These are phyloP conservation scores for Erysiphe pisi DNA, from an alignment of 2,329 filamentous ascomycete species.

Conservation along the genomic window DNA sequence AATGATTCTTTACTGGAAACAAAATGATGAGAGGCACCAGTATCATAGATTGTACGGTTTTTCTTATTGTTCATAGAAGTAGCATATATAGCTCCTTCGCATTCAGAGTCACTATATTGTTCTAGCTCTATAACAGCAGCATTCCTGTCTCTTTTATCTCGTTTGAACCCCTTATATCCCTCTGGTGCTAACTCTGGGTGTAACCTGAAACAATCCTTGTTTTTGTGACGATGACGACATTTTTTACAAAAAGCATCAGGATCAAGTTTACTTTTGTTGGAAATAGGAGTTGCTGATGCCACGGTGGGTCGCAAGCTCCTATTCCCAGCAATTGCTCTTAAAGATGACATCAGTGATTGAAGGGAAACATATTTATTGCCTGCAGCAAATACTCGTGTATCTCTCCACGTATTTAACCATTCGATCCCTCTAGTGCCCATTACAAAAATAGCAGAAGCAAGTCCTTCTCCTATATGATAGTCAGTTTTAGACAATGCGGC, in stretches of 20 bases:
- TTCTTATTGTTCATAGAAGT: not conserved
- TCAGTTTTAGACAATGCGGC: not conserved
- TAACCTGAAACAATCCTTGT: not conserved
- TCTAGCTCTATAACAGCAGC: not conserved
- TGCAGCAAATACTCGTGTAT: not conserved
- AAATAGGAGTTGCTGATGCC: not conserved
- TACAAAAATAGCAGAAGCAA: not conserved
- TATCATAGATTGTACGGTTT: constrained; percentile 23
- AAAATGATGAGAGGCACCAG: constrained; percentile 18
- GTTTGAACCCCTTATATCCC: not conserved
- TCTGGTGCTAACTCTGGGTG: not conserved
- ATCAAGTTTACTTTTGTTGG: not conserved
- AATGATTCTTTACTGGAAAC: not conserved
- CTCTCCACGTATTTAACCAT: not conserved
- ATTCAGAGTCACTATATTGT: not conserved
- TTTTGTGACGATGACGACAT: not conserved
- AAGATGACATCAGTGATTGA: not conserved
- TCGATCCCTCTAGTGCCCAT: not conserved
- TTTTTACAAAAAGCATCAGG: not conserved
- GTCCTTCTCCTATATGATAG: not conserved
- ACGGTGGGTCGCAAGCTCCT: not conserved
- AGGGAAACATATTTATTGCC: not conserved
- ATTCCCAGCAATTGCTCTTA: not conserved
- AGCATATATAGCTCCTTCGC: not conserved
- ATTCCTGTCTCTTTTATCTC: not conserved